Conservation (phyloP, 1,139 yeast genomes). For the Candida sp. region DNA sequence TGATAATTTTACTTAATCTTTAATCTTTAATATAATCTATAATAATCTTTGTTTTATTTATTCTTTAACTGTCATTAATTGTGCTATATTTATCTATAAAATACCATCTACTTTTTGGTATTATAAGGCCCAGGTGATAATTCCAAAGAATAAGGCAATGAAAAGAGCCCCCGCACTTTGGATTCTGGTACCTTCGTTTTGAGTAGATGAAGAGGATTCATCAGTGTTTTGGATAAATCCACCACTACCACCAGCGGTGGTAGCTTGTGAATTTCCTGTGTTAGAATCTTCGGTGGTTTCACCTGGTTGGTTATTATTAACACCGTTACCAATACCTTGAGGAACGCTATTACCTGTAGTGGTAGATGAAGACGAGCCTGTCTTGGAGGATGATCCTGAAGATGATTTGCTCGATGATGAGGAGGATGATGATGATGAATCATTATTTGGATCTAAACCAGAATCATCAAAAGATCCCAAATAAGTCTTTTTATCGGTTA, state of each 20-base stretch:
- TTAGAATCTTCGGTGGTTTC: slow-evolving; percentile 6
- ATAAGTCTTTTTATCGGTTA: slow-evolving; percentile 60
- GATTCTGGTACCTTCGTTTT: not conserved
- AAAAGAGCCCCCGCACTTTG: not conserved
- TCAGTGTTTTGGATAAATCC: slow-evolving; percentile 34
- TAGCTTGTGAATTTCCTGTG: slow-evolving; percentile 3
- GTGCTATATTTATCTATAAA: too few relatives aligned
- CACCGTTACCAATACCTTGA: slow-evolving; percentile 4
- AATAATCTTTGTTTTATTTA: too few relatives aligned
- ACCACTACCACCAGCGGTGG: slow-evolving; percentile 18
- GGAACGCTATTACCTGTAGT: slow-evolving; percentile 10
- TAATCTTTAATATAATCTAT: not conserved
- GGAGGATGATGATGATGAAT: slow-evolving; percentile 6
- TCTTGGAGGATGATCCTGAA: slow-evolving; percentile 3
- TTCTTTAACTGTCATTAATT: too few relatives aligned
- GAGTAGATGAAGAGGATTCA: slow-evolving; percentile 8
- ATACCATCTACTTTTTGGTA: too few relatives aligned
- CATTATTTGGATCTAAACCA: slow-evolving; percentile 60
- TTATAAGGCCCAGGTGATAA: not conserved
- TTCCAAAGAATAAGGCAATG: not conserved
- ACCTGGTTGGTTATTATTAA: slow-evolving; percentile 10
- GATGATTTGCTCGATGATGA: too few relatives aligned
- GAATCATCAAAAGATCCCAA: slow-evolving; percentile 58
- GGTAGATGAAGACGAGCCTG: slow-evolving; percentile 6
- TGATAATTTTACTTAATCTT: too few relatives aligned